phyloP scores from a whole-genome alignment of 352 stramenopile species.

The Thalassiosira exigua region DNA sequence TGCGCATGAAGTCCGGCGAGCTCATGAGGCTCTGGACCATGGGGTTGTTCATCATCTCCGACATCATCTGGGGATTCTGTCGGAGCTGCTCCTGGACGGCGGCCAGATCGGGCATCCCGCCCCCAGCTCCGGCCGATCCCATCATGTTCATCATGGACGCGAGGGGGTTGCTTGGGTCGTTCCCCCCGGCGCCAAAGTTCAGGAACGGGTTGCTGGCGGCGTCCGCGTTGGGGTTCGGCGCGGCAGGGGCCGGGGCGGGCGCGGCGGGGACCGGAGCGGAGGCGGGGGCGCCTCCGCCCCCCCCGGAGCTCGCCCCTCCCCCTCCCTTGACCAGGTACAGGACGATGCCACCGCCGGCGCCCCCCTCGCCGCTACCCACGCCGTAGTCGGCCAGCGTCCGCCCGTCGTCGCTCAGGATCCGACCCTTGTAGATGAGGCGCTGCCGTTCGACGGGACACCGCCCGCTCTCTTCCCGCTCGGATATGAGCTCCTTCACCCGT shows the following conservation, averaged over 20 bases:
- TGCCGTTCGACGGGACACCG: conserved; percentile 53
- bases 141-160: conserved; percentile 48
- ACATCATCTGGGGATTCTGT: conserved; percentile 71
- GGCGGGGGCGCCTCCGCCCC: conserved; percentile 11
- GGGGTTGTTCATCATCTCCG: conserved; percentile 78
- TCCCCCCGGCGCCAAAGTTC: conserved; percentile 7
- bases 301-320: conserved; percentile 7
- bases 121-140: background rate
- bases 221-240: conserved; percentile 25
- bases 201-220: conserved; percentile 30
- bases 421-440: conserved; percentile 79
- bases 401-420: conserved; percentile 75
- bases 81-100: conserved; percentile 47
- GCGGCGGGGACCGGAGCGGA: background rate
- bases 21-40: conserved; percentile 94
- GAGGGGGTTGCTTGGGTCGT: conserved; percentile 28
- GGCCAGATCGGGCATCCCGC: conserved; percentile 45
- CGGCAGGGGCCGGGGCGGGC: conserved; percentile 8
- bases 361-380: conserved; percentile 9
- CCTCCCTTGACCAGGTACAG: conserved; percentile 78
- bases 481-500: conserved; percentile 61
- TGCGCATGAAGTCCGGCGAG: conserved; percentile 95
- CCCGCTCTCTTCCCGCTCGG: conserved; percentile 42
- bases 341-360: conserved; percentile 44
- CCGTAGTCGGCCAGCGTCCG: conserved; percentile 70